Evolutionary conservation across 345 rosid genomes (phyloP).

Genomic region (Brassica nigra): DNA sequence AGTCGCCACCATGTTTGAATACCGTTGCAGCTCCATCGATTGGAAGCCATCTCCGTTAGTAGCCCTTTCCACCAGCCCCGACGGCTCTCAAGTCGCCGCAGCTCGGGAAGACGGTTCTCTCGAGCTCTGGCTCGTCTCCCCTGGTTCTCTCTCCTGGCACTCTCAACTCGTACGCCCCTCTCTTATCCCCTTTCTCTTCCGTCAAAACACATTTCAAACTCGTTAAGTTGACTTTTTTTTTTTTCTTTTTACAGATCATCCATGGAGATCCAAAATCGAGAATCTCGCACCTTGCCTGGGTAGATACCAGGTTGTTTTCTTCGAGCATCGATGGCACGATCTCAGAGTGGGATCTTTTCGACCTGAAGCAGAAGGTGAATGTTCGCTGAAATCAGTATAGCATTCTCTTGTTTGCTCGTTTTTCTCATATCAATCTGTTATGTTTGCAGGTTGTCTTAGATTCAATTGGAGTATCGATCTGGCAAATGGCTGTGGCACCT

Average conservation of each 20-base stretch:
- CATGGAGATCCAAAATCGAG: constrained; percentile 74
- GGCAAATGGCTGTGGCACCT: constrained; percentile 93
- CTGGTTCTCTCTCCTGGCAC: background rate
- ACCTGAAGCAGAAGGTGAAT: constrained; percentile 75
- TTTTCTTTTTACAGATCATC: constrained; percentile 48
- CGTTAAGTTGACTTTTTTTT: background rate
- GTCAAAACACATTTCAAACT: background rate
- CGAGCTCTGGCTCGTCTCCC: background rate
- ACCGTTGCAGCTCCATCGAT: constrained; percentile 67
- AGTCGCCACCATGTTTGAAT: constrained; percentile 45
- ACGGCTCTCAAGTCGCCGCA: constrained; percentile 75
- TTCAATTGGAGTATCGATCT: constrained; percentile 79
- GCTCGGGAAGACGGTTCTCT: constrained; percentile 74
- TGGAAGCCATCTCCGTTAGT: constrained; percentile 92
- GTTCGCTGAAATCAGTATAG: background rate
- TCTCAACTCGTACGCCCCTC: background rate
- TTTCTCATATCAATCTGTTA: background rate
- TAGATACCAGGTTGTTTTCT: constrained; percentile 63
- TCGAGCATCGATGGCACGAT: constrained; percentile 87
- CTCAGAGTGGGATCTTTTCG: constrained; percentile 83
- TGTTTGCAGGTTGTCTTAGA: constrained; percentile 65
- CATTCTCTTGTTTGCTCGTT: background rate
- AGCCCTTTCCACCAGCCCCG: constrained; percentile 75
- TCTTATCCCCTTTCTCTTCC: background rate
- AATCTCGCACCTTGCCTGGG: constrained; percentile 82